Evolutionary conservation across 345 rosid species (phyloP).

Genomic region (thale cress (Arabidopsis thaliana)): TAIR10.1 NC_003071.7:10578501-10579000

Average conservation of each 20-base stretch:
- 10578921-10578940: not conserved
- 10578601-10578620: slow-evolving; percentile 70
- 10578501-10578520: slow-evolving; percentile 83
- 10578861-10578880: slow-evolving; percentile 1
- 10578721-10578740: slow-evolving; percentile 71
- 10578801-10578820: slow-evolving; percentile 48
- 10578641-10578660: slow-evolving; percentile 51
- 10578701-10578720: slow-evolving; percentile 53
- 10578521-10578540: slow-evolving; percentile 85
- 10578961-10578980: not conserved
- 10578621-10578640: slow-evolving; percentile 64
- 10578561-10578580: slow-evolving; percentile 63
- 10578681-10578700: slow-evolving; percentile 43
- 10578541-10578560: slow-evolving; percentile 63
- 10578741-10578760: slow-evolving; percentile 81
- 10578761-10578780: slow-evolving; percentile 78
- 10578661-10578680: slow-evolving; percentile 63
- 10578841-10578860: not conserved
- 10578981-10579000: not conserved
- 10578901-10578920: not conserved
- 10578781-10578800: slow-evolving; percentile 72
- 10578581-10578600: slow-evolving; percentile 98
- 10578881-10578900: slow-evolving; percentile 1
- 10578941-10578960: not conserved
- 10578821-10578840: slow-evolving; percentile 31